Evolutionary conservation across 176 grass and related monocot species (phyloP).

Genomic region (Oryza officinalis): DNA sequence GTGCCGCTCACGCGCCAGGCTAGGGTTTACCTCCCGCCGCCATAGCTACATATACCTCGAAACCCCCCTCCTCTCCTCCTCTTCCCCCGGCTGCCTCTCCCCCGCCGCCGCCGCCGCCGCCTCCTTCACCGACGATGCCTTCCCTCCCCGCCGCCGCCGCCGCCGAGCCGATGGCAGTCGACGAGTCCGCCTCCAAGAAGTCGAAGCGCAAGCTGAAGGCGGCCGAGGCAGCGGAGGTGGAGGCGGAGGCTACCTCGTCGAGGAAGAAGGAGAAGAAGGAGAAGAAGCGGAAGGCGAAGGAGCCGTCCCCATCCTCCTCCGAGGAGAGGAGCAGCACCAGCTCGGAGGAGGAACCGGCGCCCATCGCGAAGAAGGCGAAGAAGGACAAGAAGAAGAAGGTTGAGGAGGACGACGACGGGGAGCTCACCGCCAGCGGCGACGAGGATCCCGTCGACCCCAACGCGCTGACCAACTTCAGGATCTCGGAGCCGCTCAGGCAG

Average conservation of each 20-base stretch:
- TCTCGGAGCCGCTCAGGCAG: constrained; percentile 66
- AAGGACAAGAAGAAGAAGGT: constrained; percentile 46
- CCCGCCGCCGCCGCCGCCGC: constrained; percentile 25
- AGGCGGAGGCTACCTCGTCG: background rate
- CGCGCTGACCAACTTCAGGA: constrained; percentile 74
- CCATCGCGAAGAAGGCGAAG: constrained; percentile 54
- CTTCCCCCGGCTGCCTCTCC: constrained; percentile 38
- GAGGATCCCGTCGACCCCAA: constrained; percentile 66
- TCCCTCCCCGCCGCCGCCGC: background rate
- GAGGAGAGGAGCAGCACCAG: constrained; percentile 58
- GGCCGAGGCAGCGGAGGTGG: constrained; percentile 21
- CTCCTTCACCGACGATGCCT: too few species aligned
- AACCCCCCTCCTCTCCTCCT: background rate
- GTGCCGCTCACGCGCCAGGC: constrained; percentile 26
- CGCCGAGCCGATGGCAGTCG: constrained; percentile 50
- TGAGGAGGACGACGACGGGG: constrained; percentile 50
- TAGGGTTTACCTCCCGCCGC: constrained; percentile 45
- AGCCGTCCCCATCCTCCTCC: constrained; percentile 21
- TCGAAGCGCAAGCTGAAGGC: constrained; percentile 65
- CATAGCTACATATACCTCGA: constrained; percentile 36
- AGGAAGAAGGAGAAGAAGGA: constrained; percentile 53
- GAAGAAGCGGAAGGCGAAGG: constrained; percentile 69
- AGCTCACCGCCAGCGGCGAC: constrained; percentile 62
- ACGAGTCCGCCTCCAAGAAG: constrained; percentile 67
- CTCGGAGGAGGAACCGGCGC: constrained; percentile 52